Evolutionary conservation across 1,284 basidiomycete species (phyloP).

Genomic region (Malassezia sp.): DNA sequence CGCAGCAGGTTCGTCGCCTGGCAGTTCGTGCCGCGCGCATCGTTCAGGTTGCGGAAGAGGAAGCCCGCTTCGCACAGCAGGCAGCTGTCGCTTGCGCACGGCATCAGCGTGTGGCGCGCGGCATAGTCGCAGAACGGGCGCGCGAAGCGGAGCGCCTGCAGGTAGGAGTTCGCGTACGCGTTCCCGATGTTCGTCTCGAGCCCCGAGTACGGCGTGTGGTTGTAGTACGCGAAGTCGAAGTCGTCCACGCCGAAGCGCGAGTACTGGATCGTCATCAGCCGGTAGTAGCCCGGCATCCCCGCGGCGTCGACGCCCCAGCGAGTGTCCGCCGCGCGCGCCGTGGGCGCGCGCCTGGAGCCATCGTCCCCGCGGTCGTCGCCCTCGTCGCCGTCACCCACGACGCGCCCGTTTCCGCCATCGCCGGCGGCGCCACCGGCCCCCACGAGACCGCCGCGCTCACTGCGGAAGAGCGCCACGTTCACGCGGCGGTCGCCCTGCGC

Average conservation of each 20-base stretch:
- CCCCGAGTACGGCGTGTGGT: conserved; percentile 66
- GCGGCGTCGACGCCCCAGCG: neutral
- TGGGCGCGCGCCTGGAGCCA: conserved; percentile 8
- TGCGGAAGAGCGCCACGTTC: conserved; percentile 60
- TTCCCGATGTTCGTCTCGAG: conserved; percentile 94
- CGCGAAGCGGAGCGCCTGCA: conserved; percentile 81
- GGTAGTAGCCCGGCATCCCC: conserved; percentile 66
- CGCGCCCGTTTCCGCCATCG: conserved; percentile 5
- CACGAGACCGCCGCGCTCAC: conserved; percentile 1
- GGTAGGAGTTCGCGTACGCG: conserved; percentile 85
- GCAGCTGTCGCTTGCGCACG: conserved; percentile 76
- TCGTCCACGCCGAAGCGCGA: conserved; percentile 98
- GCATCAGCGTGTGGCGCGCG: conserved; percentile 71
- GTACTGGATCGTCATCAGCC: conserved; percentile 91
- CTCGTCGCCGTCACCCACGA: too few species aligned
- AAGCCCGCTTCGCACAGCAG: conserved; percentile 92
- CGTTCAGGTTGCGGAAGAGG: conserved; percentile 85
- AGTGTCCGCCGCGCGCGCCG: conserved; percentile 17
- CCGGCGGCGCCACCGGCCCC: neutral
- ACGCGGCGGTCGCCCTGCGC: conserved; percentile 35
- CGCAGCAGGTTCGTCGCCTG: conserved; percentile 94
- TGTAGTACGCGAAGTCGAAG: conserved; percentile 72
- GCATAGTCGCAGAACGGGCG: conserved; percentile 67
- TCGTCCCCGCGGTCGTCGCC: conserved; percentile 16
- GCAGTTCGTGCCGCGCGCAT: conserved; percentile 84